Evolutionary conservation across 139 green algal genomes (phyloP), one percentile per base, ranked within the genome.

Genomic region (Raphidocelis subcapitata): DNA sequence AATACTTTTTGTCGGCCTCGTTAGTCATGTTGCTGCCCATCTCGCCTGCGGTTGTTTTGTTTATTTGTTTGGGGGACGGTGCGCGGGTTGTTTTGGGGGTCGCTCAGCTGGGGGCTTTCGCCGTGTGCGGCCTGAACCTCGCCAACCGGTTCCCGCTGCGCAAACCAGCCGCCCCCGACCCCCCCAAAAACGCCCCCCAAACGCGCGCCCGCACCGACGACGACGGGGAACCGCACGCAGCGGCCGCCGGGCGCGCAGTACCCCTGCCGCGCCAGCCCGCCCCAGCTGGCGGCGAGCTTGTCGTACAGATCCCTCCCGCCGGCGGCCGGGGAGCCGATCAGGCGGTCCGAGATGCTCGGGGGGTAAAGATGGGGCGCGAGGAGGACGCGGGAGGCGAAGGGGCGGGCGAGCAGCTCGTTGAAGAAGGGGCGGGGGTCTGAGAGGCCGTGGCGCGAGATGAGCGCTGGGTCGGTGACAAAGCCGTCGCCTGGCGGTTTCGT

Each of bases 291-390:
- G 15, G 51, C 26, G 44, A 77, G 31, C 57, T 28, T 37, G 5
- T 47, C 61, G 49, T 36, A 24, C 24, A 70, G 10, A 20, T 77
- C 47, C n/a, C 10, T 47, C 2, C 59, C 24, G 24, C 59, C 4
- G 2, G 33, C 49, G 21, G 49, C 18, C 4, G 33, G n/a, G 10
- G n/a, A 24, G 20, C 72, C 51, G 16, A 63, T 62, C 41, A 49
- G 41, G 41, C 41, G 41, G 41, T 8, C 12, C 41, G 41, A 49
- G 26, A 32, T 64, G 44, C 24, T 23, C 23, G 72, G 62, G 1
- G 47, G 47, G 16, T 73, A 62, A 3, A 72, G 28, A 51, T 78
- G 72, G 20, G 72, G 72, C 23, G 49, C 62, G 21, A 78, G 72
- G 20, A 78, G 26, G 21, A 72, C 62, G 5, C 72, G 49, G 51